Percentiles rank a stretch among this genome's conserved stretches.
These are phyloP conservation scores for Westerdykella sp. DNA, from an alignment of 2,329 filamentous ascomycete genomes.

Conservation along the genomic window DNA sequence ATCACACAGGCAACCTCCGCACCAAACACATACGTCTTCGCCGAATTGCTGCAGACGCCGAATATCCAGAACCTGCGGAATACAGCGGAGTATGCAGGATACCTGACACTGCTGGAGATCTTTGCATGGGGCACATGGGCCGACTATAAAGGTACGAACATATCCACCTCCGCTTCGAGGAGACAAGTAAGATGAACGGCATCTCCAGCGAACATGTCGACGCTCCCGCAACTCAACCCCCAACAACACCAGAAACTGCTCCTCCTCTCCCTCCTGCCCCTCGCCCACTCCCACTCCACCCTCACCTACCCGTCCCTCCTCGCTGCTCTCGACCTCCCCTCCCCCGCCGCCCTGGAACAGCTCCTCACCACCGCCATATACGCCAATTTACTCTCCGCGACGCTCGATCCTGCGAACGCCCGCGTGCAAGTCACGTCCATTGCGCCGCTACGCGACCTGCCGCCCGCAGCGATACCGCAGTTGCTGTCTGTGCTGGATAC, in stretches of 20 bases:
- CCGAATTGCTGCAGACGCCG: constrained; percentile 78
- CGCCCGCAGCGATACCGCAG: constrained; percentile 61
- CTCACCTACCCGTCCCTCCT: constrained; percentile 70
- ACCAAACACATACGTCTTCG: constrained; percentile 85
- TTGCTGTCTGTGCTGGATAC: constrained; percentile 63
- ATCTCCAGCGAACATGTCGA: constrained; percentile 32
- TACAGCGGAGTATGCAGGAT: constrained; percentile 55
- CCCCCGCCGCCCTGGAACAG: constrained; percentile 68
- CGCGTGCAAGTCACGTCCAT: constrained; percentile 73
- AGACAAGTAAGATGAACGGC: no score
- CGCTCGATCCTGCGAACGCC: constrained; percentile 71
- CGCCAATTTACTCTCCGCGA: constrained; percentile 71
- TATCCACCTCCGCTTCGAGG: not conserved
- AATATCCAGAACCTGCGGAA: constrained; percentile 67
- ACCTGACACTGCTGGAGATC: constrained; percentile 71
- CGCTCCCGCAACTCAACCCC: constrained; percentile 64
- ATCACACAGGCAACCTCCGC: constrained; percentile 84
- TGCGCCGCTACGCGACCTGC: constrained; percentile 78
- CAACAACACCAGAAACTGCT: constrained; percentile 78
- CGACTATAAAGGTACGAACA: constrained; percentile 58
- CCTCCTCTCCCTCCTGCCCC: constrained; percentile 79
- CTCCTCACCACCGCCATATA: constrained; percentile 86
- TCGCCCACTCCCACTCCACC: constrained; percentile 58
- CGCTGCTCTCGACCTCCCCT: constrained; percentile 58
- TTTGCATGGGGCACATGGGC: constrained; percentile 90